These are phyloP conservation scores for Holtermanniella nyarrowii DNA, from an alignment of 768 basidiomycete genomes.

Conservation along the genomic window DNA sequence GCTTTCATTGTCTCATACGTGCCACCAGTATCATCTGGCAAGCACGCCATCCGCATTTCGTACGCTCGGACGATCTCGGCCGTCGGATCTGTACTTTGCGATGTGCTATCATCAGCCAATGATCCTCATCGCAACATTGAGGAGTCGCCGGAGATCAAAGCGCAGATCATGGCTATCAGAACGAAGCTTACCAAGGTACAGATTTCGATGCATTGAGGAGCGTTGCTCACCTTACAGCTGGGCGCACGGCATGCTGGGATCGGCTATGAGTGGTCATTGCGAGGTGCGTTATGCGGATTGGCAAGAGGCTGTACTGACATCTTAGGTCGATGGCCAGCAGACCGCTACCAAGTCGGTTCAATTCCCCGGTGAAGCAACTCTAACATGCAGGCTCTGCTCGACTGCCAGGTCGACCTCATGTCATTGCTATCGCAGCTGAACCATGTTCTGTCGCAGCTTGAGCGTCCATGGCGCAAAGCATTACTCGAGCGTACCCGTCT, in stretches of 20 bases:
- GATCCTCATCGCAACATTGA: constrained; percentile 45
- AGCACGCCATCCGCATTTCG: constrained; percentile 59
- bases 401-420: constrained; percentile 51
- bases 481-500: constrained; percentile 65
- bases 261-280: constrained; percentile 55
- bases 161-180: constrained; percentile 62
- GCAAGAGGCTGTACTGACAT: not conserved
- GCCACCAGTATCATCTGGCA: constrained; percentile 64
- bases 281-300: constrained; percentile 44
- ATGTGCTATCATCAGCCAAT: constrained; percentile 62
- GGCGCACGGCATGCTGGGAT: constrained; percentile 10
- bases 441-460: constrained; percentile 61
- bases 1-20: constrained; percentile 53
- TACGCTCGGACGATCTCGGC: constrained; percentile 60
- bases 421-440: constrained; percentile 62
- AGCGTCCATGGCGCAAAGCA: constrained; percentile 66
- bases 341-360: constrained; percentile 58
- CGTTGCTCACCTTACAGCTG: constrained; percentile 50
- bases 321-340: constrained; percentile 54
- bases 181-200: constrained; percentile 59
- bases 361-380: not conserved
- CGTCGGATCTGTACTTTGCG: constrained; percentile 63
- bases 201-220: constrained; percentile 42
- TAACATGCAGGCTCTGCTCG: constrained; percentile 17
- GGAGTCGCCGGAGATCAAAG: constrained; percentile 51